Evolutionary conservation across 345 rosid species (phyloP).

Genomic region (Iberis pinnata): DNA sequence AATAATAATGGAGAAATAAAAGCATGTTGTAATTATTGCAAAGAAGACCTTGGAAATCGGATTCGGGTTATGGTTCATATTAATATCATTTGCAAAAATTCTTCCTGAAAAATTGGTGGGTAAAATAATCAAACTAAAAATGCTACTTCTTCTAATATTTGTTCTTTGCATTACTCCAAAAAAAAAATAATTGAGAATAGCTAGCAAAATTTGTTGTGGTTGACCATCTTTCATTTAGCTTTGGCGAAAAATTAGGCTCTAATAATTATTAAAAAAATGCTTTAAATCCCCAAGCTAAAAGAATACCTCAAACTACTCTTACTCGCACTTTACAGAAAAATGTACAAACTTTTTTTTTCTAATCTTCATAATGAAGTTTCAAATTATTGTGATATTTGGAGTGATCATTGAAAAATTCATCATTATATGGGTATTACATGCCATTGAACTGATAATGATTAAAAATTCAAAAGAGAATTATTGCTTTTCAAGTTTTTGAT

Average conservation of each 20-base stretch:
- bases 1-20: neutral
- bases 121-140: neutral
- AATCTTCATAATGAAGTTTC: neutral
- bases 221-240: neutral
- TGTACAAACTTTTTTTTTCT: neutral
- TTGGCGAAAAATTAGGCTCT: neutral
- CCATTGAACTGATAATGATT: neutral
- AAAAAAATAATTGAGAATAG: neutral
- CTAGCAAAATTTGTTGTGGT: neutral
- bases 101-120: neutral
- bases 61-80: neutral
- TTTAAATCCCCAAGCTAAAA: conserved; percentile 1
- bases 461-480: conserved; percentile 1
- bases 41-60: neutral
- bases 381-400: neutral
- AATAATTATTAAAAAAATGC: neutral
- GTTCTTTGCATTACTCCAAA: neutral
- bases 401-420: neutral
- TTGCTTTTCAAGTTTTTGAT: conserved; percentile 9
- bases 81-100: neutral
- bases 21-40: neutral
- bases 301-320: neutral
- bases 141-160: neutral
- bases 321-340: neutral
- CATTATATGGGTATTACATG: neutral